Percentiles rank a stretch among this genome's conserved stretches.
phyloP scores from a whole-genome alignment of 2,329 filamentous ascomycete species.

The Huntiella moniliformis region DNA sequence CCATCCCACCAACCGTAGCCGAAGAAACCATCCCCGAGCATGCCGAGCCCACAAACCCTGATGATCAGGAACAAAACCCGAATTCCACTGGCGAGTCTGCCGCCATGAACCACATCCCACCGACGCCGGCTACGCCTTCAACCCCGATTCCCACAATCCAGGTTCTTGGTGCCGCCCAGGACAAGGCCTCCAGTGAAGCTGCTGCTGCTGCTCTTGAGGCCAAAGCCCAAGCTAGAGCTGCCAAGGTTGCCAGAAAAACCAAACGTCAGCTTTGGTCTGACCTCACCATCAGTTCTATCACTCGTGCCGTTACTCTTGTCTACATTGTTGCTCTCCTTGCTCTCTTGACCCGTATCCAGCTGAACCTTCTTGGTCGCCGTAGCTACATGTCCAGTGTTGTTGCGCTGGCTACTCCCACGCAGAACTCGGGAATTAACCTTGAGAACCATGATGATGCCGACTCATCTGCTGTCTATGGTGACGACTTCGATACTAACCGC shows the following conservation, averaged over 20 bases:
- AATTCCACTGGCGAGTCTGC: neutral
- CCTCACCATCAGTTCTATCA: slow-evolving; percentile 85
- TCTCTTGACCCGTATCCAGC: slow-evolving; percentile 82
- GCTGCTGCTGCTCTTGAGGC: slow-evolving; percentile 8
- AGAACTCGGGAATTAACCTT: slow-evolving; percentile 62
- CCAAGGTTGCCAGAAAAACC: slow-evolving; percentile 38
- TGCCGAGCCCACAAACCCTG: neutral
- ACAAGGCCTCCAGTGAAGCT: neutral
- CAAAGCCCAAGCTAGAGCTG: slow-evolving; percentile 10
- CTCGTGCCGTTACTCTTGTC: slow-evolving; percentile 73
- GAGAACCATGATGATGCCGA: slow-evolving; percentile 89
- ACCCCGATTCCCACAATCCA: slow-evolving; percentile 4
- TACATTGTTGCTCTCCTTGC: slow-evolving; percentile 82
- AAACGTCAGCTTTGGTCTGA: slow-evolving; percentile 96
- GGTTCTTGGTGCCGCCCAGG: neutral
- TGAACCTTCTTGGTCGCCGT: slow-evolving; percentile 86
- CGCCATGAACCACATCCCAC: neutral
- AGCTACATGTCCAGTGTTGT: slow-evolving; percentile 95
- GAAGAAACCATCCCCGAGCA: slow-evolving; percentile 12
- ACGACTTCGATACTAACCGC: slow-evolving; percentile 89
- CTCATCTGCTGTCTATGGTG: slow-evolving; percentile 63
- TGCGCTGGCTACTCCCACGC: slow-evolving; percentile 60
- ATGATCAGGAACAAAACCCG: neutral
- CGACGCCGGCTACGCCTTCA: neutral
- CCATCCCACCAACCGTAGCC: slow-evolving; percentile 12